Conservation (phyloP, 208 protist genomes). For the Leptomonas seymouri region DNA sequence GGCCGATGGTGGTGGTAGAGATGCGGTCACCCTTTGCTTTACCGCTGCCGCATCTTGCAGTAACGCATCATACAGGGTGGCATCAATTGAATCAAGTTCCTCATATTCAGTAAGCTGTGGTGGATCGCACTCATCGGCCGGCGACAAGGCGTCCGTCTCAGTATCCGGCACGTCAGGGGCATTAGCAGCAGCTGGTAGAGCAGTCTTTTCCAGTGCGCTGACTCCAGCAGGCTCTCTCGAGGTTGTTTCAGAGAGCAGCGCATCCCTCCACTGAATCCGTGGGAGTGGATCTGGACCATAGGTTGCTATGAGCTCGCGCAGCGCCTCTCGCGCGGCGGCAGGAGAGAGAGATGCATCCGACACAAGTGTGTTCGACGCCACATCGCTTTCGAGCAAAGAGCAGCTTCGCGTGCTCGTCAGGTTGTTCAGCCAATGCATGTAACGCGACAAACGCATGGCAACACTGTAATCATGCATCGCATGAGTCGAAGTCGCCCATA, state of each 20-base stretch:
- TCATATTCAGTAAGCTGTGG: not conserved
- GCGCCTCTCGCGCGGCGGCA: not conserved
- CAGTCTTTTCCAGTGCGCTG: not conserved
- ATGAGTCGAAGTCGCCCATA: not conserved
- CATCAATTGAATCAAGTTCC: not conserved
- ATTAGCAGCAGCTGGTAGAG: not conserved
- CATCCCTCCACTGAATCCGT: too few species aligned
- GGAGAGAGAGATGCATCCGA: not conserved
- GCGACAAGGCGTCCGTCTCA: not conserved
- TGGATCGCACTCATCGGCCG: not conserved
- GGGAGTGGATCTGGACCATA: conserved; percentile 10
- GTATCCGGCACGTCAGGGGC: too few species aligned
- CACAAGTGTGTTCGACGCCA: not conserved
- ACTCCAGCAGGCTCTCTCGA: not conserved
- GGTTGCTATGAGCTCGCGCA: not conserved
- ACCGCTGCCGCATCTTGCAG: conserved; percentile 13
- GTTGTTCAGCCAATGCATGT: conserved; percentile 11
- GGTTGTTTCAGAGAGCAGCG: not conserved
- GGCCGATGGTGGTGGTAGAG: not conserved
- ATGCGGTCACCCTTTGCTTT: not conserved
- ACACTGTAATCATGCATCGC: conserved; percentile 8
- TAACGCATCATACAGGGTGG: conserved; percentile 14
- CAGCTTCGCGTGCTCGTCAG: not conserved
- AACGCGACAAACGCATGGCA: conserved; percentile 4
- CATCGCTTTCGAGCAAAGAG: not conserved